These are phyloP conservation scores for Xerocomus nothofagi DNA, from an alignment of 1,284 basidiomycete genomes.

Conservation along the genomic window DNA sequence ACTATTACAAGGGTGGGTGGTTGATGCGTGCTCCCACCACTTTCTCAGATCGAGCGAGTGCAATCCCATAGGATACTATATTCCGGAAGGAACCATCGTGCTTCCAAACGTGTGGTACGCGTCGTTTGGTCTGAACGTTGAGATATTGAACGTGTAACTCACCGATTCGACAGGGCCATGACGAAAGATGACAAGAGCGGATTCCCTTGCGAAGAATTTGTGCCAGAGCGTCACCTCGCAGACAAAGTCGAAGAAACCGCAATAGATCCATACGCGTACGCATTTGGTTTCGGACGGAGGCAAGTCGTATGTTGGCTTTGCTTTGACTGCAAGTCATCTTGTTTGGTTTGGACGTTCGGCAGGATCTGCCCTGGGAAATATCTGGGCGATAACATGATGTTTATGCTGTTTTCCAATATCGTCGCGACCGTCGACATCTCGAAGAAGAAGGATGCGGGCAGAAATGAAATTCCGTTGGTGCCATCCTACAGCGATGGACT, in stretches of 20 bases:
- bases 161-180: slow-evolving; percentile 14
- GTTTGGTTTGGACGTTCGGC: neutral
- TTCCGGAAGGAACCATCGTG: slow-evolving; percentile 34
- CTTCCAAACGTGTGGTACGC: slow-evolving; percentile 38
- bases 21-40: neutral
- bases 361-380: slow-evolving; percentile 24
- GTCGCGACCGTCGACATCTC: slow-evolving; percentile 19
- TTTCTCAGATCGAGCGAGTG: neutral
- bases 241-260: slow-evolving; percentile 10
- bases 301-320: neutral
- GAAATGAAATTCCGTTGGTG: slow-evolving; percentile 8
- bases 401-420: slow-evolving; percentile 19
- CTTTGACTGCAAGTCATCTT: neutral
- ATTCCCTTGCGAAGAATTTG: slow-evolving; percentile 20
- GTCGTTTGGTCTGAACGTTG: neutral
- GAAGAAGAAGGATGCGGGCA: slow-evolving; percentile 8
- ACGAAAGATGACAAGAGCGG: slow-evolving; percentile 21
- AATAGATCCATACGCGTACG: slow-evolving; percentile 17
- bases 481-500: slow-evolving; percentile 12
- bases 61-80: slow-evolving; percentile 24
- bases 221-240: slow-evolving; percentile 17
- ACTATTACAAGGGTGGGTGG: slow-evolving; percentile 12
- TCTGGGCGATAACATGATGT: slow-evolving; percentile 21
- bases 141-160: neutral
- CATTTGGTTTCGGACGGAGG: slow-evolving; percentile 24